Percentiles rank a stretch among this genome's conserved stretches.
Evolutionary conservation across 257 asterid species (phyloP).

Genomic region (Osmanthus fragrans): DNA sequence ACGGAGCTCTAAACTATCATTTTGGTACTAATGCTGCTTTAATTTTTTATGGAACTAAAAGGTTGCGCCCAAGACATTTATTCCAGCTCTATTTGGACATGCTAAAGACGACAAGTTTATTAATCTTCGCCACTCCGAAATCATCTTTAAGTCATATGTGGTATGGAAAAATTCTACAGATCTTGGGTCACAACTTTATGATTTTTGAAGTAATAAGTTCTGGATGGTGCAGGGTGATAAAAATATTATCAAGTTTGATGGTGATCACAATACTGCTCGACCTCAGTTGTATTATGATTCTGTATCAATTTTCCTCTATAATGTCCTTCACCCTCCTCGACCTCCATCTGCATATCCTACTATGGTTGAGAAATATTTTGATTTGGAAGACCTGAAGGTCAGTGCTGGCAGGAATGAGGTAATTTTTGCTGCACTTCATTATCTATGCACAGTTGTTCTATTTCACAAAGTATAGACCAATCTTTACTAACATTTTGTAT

Average conservation of each 20-base stretch:
- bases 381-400: constrained; percentile 69
- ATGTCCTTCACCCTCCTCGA: constrained; percentile 88
- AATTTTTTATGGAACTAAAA: constrained; percentile 34
- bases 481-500: constrained; percentile 2
- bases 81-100: constrained; percentile 95
- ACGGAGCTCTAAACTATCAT: constrained; percentile 19
- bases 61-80: constrained; percentile 88
- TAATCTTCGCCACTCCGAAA: constrained; percentile 82
- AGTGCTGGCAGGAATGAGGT: constrained; percentile 76
- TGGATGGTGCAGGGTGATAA: constrained; percentile 82
- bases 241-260: constrained; percentile 87
- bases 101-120: constrained; percentile 90
- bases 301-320: constrained; percentile 81
- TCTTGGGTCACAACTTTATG: constrained; percentile 16
- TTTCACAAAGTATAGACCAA: constrained; percentile 3
- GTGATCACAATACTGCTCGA: constrained; percentile 96
- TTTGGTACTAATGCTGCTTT: constrained; percentile 21
- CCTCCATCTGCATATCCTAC: constrained; percentile 49
- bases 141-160: constrained; percentile 73
- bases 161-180: constrained; percentile 36
- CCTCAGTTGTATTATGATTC: constrained; percentile 92
- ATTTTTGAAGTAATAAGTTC: constrained; percentile 16
- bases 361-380: constrained; percentile 68
- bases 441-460: neutral
- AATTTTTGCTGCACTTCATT: constrained; percentile 23